A percentile compares a stretch with the other conserved stretches of the same genome.
Evolutionary conservation across 768 basidiomycete genomes (phyloP).

Genomic region (Rubroboletus pulcherrimus): DNA sequence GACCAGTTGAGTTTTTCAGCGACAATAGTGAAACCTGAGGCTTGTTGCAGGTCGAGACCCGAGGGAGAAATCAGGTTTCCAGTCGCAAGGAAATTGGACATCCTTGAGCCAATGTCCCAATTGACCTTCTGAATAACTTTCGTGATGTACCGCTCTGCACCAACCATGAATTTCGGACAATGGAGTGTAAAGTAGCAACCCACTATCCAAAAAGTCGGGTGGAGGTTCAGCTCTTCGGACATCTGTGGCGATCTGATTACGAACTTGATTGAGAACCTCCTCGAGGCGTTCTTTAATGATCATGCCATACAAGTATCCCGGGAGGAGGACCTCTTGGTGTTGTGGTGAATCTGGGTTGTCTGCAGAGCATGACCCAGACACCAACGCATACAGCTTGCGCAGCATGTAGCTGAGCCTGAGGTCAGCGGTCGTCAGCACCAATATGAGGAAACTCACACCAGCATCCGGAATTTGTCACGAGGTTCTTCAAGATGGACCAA

Average conservation of each 20-base stretch:
- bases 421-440: constrained; percentile 4
- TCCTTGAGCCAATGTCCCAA: constrained; percentile 86
- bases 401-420: constrained; percentile 81
- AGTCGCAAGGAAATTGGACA: constrained; percentile 95
- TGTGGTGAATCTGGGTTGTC: constrained; percentile 99
- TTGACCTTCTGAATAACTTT: constrained; percentile 75
- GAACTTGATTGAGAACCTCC: constrained; percentile 74
- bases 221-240: constrained; percentile 66
- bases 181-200: constrained; percentile 28
- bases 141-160: constrained; percentile 72
- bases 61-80: constrained; percentile 94
- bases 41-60: constrained; percentile 95
- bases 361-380: constrained; percentile 83
- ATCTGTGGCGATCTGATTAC: constrained; percentile 66
- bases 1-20: constrained; percentile 99
- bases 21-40: constrained; percentile 97
- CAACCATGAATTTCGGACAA: constrained; percentile 1
- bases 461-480: constrained; percentile 91
- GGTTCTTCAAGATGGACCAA: constrained; percentile 86
- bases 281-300: constrained; percentile 98
- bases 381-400: constrained; percentile 87
- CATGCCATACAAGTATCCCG: constrained; percentile 90
- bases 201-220: constrained; percentile 89
- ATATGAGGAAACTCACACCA: constrained; percentile 53
- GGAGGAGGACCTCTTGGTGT: constrained; percentile 95